Evolutionary conservation across 2,329 filamentous ascomycete genomes (phyloP).

Genomic region (Verticillium tricorpus): DNA sequence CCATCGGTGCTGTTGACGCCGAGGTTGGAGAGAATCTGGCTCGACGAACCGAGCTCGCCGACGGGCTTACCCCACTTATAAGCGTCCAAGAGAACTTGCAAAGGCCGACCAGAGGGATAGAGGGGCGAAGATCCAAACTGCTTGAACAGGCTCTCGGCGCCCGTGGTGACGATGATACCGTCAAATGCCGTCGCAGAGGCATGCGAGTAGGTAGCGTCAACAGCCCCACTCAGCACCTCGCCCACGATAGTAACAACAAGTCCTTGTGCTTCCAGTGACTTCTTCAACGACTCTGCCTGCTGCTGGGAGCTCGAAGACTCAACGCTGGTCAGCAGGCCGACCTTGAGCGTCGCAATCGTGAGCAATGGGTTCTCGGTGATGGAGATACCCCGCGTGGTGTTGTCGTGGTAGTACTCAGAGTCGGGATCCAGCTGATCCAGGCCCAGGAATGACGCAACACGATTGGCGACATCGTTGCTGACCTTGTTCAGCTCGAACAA

Average conservation of each 20-base stretch:
- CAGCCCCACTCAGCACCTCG: conserved; percentile 48
- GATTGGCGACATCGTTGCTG: conserved; percentile 60
- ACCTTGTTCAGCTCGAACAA: conserved; percentile 65
- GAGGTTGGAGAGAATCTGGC: not conserved
- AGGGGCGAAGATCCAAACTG: conserved; percentile 41
- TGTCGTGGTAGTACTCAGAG: conserved; percentile 62
- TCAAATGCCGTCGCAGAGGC: conserved; percentile 61
- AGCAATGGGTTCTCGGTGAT: conserved; percentile 54
- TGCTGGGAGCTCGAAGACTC: conserved; percentile 35
- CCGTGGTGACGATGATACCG: conserved; percentile 55
- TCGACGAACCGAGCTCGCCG: conserved; percentile 46
- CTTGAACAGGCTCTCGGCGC: conserved; percentile 48
- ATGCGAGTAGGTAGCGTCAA: conserved; percentile 61
- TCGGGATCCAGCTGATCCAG: conserved; percentile 55
- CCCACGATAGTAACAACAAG: conserved; percentile 57
- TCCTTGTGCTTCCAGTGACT: conserved; percentile 42
- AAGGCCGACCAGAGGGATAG: conserved; percentile 59
- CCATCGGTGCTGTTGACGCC: conserved; percentile 39
- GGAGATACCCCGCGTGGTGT: conserved; percentile 57
- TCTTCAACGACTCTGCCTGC: conserved; percentile 45
- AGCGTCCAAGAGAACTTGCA: conserved; percentile 57
- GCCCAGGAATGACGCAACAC: conserved; percentile 60
- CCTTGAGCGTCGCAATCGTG: conserved; percentile 56
- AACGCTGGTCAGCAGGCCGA: conserved; percentile 56
- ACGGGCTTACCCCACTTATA: conserved; percentile 70